Evolutionary conservation across 148 eudicot species (phyloP).

Genomic region (Pouteria glomerata): DNA sequence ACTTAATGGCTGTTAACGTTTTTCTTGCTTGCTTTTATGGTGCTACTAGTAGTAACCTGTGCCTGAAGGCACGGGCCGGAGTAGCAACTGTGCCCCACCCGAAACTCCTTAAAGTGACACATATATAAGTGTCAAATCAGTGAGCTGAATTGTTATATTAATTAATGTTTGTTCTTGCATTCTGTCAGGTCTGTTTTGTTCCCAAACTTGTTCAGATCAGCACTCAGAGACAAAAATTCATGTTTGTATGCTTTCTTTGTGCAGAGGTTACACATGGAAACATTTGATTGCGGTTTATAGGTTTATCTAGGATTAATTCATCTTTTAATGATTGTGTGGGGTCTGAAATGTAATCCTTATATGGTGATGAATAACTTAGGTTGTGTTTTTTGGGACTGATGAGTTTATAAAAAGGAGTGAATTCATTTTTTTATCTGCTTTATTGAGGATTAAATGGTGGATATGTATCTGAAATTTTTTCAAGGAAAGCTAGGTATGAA

Average conservation of each 20-base stretch:
- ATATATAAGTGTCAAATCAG: no score
- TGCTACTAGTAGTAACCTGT: no score
- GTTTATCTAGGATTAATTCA: slow-evolving; percentile 11
- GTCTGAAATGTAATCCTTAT: not conserved
- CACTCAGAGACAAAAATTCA: not conserved
- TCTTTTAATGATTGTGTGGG: not conserved
- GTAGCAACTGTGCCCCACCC: no score
- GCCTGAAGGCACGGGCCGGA: no score
- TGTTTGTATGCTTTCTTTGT: not conserved
- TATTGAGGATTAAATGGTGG: no score
- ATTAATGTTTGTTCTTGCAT: slow-evolving; percentile 63
- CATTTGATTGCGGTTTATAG: not conserved
- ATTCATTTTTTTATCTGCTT: no score
- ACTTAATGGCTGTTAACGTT: slow-evolving; percentile 40
- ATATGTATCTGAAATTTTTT: no score
- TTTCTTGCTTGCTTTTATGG: slow-evolving; percentile 53
- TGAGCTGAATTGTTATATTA: no score
- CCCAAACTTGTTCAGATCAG: not conserved
- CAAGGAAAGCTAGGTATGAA: no score
- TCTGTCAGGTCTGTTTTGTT: slow-evolving; percentile 49
- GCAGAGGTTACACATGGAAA: not conserved
- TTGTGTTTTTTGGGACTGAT: not conserved
- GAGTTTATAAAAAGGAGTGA: not conserved
- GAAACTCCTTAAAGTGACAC: no score
- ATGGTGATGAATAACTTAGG: no score